Evolutionary conservation across 2,329 filamentous ascomycete genomes (phyloP).

Genomic region (Botrytis hyacinthi): DNA sequence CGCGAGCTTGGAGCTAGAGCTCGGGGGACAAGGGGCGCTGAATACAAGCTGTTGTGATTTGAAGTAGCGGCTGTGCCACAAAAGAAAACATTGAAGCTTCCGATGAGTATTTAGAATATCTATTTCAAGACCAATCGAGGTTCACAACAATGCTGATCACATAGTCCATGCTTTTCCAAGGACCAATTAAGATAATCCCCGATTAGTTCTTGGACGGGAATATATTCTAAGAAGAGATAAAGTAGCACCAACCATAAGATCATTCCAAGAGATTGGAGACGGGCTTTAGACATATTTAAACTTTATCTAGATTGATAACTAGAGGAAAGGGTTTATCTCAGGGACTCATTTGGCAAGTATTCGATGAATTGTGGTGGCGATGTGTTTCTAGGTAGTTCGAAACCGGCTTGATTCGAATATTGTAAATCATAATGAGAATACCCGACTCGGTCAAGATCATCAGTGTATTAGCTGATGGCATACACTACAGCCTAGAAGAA

Average conservation of each 20-base stretch:
- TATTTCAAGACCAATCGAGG: neutral
- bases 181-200: no score
- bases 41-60: neutral
- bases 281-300: no score
- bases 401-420: neutral
- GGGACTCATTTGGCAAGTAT: no score
- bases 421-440: no score
- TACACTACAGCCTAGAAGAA: neutral
- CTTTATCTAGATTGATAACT: neutral
- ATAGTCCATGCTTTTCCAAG: neutral
- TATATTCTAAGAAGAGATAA: neutral
- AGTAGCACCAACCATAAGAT: no score
- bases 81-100: neutral
- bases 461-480: neutral
- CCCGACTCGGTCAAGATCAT: no score
- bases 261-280: no score
- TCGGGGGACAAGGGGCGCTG: no score
- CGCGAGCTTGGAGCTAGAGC: neutral
- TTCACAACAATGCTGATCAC: neutral
- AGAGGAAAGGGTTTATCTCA: no score
- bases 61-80: neutral
- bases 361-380: neutral
- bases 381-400: neutral
- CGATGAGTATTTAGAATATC: rapidly evolving
- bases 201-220: rapidly evolving